Base-by-base conservation (phyloP, 139 green algal species). In the Chlorella sp. region DNA sequence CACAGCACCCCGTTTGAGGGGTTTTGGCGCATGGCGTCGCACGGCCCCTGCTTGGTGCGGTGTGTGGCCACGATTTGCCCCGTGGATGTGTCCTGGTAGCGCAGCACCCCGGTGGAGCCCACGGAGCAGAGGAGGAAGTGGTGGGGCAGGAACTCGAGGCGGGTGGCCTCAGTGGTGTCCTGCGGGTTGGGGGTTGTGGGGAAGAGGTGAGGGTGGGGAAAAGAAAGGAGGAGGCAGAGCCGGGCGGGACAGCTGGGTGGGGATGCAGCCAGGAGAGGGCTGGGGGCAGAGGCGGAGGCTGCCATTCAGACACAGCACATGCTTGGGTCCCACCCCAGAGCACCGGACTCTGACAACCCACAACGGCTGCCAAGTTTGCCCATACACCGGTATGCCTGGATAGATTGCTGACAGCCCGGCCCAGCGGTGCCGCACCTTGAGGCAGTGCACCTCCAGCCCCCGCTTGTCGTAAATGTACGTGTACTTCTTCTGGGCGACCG, bases 401-500 rank as follows among this genome's bases (percentile, higher is more conserved):
- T 9, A n/a, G n/a, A n/a, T n/a, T n/a, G n/a, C n/a, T n/a, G n/a
- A n/a, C n/a, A n/a, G n/a, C n/a, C n/a, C n/a, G n/a, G n/a, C n/a
- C n/a, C n/a, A n/a, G n/a, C n/a, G n/a, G n/a, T n/a, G n/a, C 48
- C 83, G 18, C 57, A 94, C 93, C 92, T 96, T 96, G 19, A 99
- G 93, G 92, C 98, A 98, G 93, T 99, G 98, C 53, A 99, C 90
- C 94, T 99, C 98, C 40, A 99, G 89, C 26, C 98, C 98, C 0
- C 97, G 91, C 91, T 99, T 98, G 94, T 99, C 98, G 86, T 99
- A 99, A 9, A 99, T 98, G 94, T 99, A 99, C 28, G 97, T 95
- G 88, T 99, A 97, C 89, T 97, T 97, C 39, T 95, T 96, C 94
- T 99, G 98, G 24, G 98, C 98, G 14, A 94, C 97, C 26, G 98